phyloP scores from a whole-genome alignment of 805 yeast species.

The Kurtzmaniella fragi region DNA sequence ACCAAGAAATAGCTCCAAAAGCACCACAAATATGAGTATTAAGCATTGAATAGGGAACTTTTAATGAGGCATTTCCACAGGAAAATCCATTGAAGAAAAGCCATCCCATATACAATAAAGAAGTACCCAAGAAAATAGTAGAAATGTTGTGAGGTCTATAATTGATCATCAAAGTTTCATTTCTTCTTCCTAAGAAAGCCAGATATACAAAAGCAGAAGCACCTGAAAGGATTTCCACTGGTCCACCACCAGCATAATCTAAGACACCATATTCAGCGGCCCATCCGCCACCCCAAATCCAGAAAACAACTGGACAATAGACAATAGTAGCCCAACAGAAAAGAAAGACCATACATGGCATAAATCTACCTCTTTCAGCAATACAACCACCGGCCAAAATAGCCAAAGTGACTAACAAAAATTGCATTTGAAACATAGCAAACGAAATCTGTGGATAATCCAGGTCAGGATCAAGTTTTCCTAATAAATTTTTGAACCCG shows the following conservation, averaged over 20 bases:
- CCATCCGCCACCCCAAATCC: conserved; percentile 98
- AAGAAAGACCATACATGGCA: conserved; percentile 77
- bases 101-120: conserved; percentile 93
- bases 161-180: conserved; percentile 71
- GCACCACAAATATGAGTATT: conserved; percentile 89
- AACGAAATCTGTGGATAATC: conserved; percentile 79
- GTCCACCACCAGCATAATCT: conserved; percentile 98
- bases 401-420: conserved; percentile 85
- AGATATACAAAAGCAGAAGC: conserved; percentile 85
- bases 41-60: conserved; percentile 86
- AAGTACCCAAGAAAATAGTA: conserved; percentile 83
- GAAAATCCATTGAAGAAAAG: conserved; percentile 92
- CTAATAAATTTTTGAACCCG: conserved; percentile 74
- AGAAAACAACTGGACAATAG: conserved; percentile 90
- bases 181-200: conserved; percentile 74
- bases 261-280: conserved; percentile 86
- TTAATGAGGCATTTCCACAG: conserved; percentile 73
- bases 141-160: conserved; percentile 95
- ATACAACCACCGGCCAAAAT: conserved; percentile 82
- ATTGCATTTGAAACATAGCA: conserved; percentile 87
- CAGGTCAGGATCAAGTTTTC: conserved; percentile 27
- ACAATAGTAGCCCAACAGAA: conserved; percentile 90
- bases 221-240: conserved; percentile 90
- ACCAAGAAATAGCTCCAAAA: conserved; percentile 90
- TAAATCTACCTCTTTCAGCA: conserved; percentile 87